These are phyloP conservation scores for Fusarium compactum DNA, from an alignment of 2,329 filamentous ascomycete species.

Conservation along the genomic window DNA sequence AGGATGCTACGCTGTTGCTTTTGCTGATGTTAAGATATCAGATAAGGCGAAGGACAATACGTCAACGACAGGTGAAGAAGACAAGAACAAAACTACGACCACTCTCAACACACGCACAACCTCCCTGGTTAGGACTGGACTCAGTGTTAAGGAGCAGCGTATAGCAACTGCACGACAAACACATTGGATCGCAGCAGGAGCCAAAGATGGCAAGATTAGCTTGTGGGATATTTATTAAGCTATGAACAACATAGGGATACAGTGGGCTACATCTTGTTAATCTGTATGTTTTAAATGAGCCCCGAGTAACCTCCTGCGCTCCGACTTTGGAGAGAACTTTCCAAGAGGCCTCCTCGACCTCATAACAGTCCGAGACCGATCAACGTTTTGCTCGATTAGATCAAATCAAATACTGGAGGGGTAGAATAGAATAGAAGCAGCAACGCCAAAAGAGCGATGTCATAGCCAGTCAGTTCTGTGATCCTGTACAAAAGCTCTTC, in stretches of 20 bases:
- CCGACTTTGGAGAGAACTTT: not conserved
- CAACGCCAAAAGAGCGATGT: not conserved
- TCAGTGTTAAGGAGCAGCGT: constrained; percentile 71
- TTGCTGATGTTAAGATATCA: constrained; percentile 63
- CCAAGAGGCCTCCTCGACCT: not conserved
- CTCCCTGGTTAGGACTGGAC: constrained; percentile 15
- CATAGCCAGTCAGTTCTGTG: not conserved
- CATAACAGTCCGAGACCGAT: not conserved
- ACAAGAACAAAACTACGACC: not conserved
- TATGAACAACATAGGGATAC: not conserved
- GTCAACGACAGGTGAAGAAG: not conserved
- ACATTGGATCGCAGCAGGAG: constrained; percentile 91
- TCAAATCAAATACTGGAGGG: not conserved
- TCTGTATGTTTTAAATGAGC: not conserved
- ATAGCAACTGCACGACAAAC: constrained; percentile 73
- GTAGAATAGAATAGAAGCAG: not conserved
- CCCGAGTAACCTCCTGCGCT: not conserved
- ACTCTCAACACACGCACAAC: not conserved
- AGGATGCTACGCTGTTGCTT: constrained; percentile 85
- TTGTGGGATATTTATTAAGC: constrained; percentile 91
- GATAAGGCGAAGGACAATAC: not conserved
- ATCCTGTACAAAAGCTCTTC: not conserved
- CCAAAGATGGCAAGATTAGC: constrained; percentile 95
- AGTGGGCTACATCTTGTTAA: not conserved
- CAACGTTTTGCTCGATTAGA: not conserved